Evolutionary conservation across 2,329 filamentous ascomycete genomes (phyloP).

Genomic region (Cladosporium sp.): DNA sequence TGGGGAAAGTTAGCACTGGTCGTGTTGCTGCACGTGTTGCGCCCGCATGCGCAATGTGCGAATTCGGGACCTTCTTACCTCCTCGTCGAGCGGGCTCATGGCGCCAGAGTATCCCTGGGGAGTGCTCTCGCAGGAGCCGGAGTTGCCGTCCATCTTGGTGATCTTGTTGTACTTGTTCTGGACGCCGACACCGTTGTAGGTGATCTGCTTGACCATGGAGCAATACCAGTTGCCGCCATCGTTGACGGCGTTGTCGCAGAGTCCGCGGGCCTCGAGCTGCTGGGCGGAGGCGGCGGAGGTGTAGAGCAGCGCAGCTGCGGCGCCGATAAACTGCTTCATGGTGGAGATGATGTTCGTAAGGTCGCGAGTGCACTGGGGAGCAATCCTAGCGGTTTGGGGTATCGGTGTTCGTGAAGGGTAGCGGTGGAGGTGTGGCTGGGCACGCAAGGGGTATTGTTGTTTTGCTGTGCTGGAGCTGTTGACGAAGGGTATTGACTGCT

Average conservation of each 20-base stretch:
- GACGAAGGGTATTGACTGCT: conserved; percentile 1
- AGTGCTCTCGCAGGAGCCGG: conserved; percentile 56
- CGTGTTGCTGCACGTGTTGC: background rate
- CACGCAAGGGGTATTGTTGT: conserved; percentile 17
- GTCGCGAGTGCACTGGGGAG: conserved; percentile 14
- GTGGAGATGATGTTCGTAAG: conserved; percentile 21
- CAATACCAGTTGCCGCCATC: conserved; percentile 65
- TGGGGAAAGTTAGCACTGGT: conserved; percentile 36
- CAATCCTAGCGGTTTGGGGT: conserved; percentile 8
- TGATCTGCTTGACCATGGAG: conserved; percentile 63
- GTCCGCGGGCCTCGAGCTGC: conserved; percentile 22
- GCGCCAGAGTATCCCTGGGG: conserved; percentile 58
- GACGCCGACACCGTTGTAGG: conserved; percentile 57
- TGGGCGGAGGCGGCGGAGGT: conserved; percentile 29
- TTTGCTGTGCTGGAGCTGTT: background rate
- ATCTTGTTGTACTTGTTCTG: conserved; percentile 62
- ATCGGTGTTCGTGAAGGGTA: conserved; percentile 10
- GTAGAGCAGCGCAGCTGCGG: conserved; percentile 35
- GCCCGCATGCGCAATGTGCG: background rate
- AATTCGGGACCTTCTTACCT: conserved; percentile 52
- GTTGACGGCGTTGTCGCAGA: conserved; percentile 34
- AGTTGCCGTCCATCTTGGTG: conserved; percentile 57
- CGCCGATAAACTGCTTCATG: conserved; percentile 35
- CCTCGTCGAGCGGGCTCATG: conserved; percentile 68
- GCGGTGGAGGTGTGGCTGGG: conserved; percentile 4